Conservation (phyloP, 345 rosid species). For the Rhizophora apiculata region DNA sequence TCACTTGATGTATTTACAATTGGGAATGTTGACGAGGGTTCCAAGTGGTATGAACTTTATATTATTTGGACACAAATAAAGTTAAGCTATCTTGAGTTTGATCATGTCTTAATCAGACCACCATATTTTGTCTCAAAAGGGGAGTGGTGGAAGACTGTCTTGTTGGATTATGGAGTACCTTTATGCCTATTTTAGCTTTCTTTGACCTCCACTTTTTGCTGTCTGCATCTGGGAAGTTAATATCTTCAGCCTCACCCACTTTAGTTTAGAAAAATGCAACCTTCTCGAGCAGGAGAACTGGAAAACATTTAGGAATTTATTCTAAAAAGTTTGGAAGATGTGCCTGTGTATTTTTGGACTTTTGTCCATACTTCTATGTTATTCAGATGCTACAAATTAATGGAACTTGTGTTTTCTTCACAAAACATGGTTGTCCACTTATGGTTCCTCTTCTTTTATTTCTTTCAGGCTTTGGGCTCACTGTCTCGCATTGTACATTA, state of each 20-base stretch:
- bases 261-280: background rate
- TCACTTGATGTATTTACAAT: constrained; percentile 70
- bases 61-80: background rate
- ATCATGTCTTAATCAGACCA: background rate
- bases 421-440: background rate
- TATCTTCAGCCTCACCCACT: background rate
- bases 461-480: constrained; percentile 86
- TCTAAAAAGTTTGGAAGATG: background rate
- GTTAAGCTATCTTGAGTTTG: background rate
- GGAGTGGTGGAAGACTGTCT: background rate
- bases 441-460: background rate
- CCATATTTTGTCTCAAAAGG: background rate
- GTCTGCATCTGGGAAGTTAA: background rate
- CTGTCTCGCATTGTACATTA: constrained; percentile 74
- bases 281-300: background rate
- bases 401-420: background rate
- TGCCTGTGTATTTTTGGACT: background rate
- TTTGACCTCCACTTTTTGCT: background rate
- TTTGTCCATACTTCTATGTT: background rate
- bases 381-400: background rate
- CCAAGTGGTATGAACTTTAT: constrained; percentile 57
- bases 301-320: background rate
- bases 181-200: background rate
- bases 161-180: background rate
- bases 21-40: constrained; percentile 73